Conservation (phyloP, 1,139 yeast genomes). For the Hyphopichia wangnamkhiaoensis region DNA sequence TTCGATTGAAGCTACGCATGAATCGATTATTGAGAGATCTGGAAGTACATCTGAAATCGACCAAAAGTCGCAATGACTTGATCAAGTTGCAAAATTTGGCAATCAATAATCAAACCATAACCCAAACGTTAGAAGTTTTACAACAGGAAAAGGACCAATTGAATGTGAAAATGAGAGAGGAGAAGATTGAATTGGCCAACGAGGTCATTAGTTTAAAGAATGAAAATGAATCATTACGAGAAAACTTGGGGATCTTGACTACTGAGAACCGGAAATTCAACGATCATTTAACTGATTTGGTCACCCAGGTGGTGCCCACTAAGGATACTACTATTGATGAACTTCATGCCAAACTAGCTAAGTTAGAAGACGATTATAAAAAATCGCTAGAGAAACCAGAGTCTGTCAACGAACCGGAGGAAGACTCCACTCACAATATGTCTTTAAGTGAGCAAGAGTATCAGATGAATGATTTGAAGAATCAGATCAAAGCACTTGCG, state of each 20-base stretch:
- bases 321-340: conserved; percentile 27
- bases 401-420: conserved; percentile 1
- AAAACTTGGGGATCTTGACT: conserved; percentile 21
- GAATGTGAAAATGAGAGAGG: conserved; percentile 6
- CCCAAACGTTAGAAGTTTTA: conserved; percentile 6
- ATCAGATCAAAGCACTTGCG: conserved; percentile 18
- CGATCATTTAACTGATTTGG: conserved; percentile 16
- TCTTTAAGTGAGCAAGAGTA: conserved; percentile 19
- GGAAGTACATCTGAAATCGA: conserved; percentile 5
- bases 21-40: conserved; percentile 25
- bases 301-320: conserved; percentile 17
- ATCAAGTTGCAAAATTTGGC: conserved; percentile 4
- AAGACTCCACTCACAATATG: neutral
- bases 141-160: conserved; percentile 13
- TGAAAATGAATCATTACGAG: conserved; percentile 23
- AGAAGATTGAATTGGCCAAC: conserved; percentile 6
- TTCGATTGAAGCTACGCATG: conserved; percentile 32
- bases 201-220: conserved; percentile 12
- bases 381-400: neutral
- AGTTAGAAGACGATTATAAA: conserved; percentile 8
- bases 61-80: conserved; percentile 8
- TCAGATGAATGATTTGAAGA: conserved; percentile 18
- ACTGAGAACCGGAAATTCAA: conserved; percentile 23
- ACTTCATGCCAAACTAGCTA: conserved; percentile 15
- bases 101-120: neutral